A percentile compares a stretch with the other conserved stretches of the same genome.
phyloP scores from a whole-genome alignment of 2,329 filamentous ascomycete species.

The Kalaharituber pfeilii region DNA sequence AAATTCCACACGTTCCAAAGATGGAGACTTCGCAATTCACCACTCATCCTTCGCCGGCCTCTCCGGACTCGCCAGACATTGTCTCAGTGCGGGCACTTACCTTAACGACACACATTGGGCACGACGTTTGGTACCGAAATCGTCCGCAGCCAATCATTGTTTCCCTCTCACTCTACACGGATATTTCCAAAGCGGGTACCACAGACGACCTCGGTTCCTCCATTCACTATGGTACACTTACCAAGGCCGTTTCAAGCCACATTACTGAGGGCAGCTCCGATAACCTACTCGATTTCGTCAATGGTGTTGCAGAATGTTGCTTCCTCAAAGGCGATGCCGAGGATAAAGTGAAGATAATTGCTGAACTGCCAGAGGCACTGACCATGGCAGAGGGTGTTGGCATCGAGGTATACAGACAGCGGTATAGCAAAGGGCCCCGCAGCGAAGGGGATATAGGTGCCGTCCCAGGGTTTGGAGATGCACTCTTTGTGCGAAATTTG shows the following conservation, averaged over 20 bases:
- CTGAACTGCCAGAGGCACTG: constrained; percentile 20
- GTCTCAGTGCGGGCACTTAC: neutral
- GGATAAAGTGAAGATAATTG: constrained; percentile 20
- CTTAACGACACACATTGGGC: constrained; percentile 1
- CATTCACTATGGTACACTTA: constrained; percentile 22
- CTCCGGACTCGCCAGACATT: neutral
- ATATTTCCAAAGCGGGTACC: constrained; percentile 21
- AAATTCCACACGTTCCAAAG: too few species aligned
- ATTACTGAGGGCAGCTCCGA: constrained; percentile 10
- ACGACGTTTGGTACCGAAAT: constrained; percentile 19
- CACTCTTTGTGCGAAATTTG: constrained; percentile 18
- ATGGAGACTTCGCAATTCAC: neutral
- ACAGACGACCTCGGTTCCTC: constrained; percentile 21
- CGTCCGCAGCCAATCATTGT: constrained; percentile 20
- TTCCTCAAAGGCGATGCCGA: constrained; percentile 15
- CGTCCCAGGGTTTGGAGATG: constrained; percentile 17
- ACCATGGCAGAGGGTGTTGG: constrained; percentile 20
- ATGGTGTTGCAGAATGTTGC: constrained; percentile 19
- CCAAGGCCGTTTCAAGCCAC: constrained; percentile 16
- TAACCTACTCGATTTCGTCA: constrained; percentile 14
- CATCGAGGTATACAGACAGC: constrained; percentile 7
- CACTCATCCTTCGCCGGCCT: neutral
- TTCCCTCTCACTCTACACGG: constrained; percentile 21
- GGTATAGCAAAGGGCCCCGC: constrained; percentile 5
- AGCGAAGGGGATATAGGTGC: constrained; percentile 8